Conservation (phyloP, 148 eudicot species). For the Heliamphora exappendiculata region DNA sequence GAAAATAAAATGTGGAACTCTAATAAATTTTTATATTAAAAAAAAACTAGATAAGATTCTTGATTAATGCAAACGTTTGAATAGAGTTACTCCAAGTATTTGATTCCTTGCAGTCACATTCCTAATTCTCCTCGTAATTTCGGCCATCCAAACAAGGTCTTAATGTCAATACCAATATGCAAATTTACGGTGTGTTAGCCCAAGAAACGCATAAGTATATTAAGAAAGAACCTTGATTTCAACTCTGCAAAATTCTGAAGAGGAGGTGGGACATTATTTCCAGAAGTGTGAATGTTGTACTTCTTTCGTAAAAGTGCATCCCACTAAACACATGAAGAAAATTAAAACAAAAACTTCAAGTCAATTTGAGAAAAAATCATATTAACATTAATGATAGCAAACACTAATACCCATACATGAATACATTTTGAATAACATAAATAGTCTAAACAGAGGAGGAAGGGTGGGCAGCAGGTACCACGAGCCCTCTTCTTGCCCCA, state of each 20-base stretch:
- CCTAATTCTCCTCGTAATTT: too few species aligned
- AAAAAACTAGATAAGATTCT: too few species aligned
- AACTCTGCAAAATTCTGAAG: slow-evolving; percentile 73
- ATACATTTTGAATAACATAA: background rate
- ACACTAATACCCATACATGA: background rate
- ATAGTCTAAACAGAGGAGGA: too few species aligned
- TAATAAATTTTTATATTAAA: too few species aligned
- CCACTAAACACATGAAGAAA: slow-evolving; percentile 36
- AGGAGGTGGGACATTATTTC: slow-evolving; percentile 78
- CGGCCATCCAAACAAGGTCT: too few species aligned
- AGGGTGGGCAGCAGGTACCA: too few species aligned
- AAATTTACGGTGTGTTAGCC: background rate
- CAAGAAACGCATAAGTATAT: background rate
- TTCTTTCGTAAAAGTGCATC: slow-evolving; percentile 69
- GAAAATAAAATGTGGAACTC: too few species aligned
- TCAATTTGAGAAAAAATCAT: background rate
- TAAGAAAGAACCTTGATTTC: slow-evolving; percentile 44
- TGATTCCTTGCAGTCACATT: too few species aligned
- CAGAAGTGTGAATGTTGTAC: slow-evolving; percentile 68
- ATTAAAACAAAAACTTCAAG: slow-evolving; percentile 1
- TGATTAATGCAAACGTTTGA: too few species aligned
- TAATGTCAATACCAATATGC: background rate
- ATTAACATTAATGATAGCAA: background rate
- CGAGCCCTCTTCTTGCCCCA: background rate
- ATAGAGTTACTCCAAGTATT: too few species aligned